These are phyloP conservation scores for Podaxis sp. DNA, from an alignment of 768 basidiomycete genomes.

Conservation along the genomic window DNA sequence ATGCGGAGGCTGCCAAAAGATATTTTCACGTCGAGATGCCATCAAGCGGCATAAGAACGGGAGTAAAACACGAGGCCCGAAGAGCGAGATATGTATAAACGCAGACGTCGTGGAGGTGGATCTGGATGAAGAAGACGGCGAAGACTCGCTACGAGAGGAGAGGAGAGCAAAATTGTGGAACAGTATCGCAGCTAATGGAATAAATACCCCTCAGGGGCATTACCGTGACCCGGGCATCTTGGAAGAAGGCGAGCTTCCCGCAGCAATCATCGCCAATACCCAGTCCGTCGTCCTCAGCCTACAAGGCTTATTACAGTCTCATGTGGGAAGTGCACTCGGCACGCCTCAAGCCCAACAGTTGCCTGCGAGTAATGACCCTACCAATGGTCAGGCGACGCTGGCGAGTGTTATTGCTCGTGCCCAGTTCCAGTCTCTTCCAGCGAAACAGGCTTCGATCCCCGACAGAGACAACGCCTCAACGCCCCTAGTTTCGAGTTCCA, in stretches of 20 bases:
- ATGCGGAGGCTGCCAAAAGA: conserved; percentile 70
- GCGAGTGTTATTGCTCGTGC: conserved; percentile 75
- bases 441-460: conserved; percentile 18
- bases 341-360: conserved; percentile 31
- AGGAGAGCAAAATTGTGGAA: conserved; percentile 65
- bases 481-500: conserved; percentile 14
- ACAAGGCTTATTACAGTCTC: conserved; percentile 54
- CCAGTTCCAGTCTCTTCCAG: conserved; percentile 48
- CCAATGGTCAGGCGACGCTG: conserved; percentile 63
- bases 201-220: conserved; percentile 20
- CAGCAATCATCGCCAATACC: conserved; percentile 44
- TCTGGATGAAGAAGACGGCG: conserved; percentile 40
- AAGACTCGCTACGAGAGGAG: conserved; percentile 52
- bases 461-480: conserved; percentile 15
- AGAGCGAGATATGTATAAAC: conserved; percentile 50
- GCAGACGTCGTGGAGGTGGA: conserved; percentile 66
- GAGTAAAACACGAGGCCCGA: conserved; percentile 48
- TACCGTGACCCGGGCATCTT: conserved; percentile 30
- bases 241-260: conserved; percentile 66
- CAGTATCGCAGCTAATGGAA: conserved; percentile 32
- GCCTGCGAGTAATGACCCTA: conserved; percentile 38
- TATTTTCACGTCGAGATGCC: conserved; percentile 77
- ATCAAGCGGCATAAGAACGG: conserved; percentile 77
- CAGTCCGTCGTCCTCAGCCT: conserved; percentile 55
- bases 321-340: conserved; percentile 58